These are phyloP conservation scores for Diaporthe caulivora DNA, from an alignment of 2,329 filamentous ascomycete species.

Conservation along the genomic window DNA sequence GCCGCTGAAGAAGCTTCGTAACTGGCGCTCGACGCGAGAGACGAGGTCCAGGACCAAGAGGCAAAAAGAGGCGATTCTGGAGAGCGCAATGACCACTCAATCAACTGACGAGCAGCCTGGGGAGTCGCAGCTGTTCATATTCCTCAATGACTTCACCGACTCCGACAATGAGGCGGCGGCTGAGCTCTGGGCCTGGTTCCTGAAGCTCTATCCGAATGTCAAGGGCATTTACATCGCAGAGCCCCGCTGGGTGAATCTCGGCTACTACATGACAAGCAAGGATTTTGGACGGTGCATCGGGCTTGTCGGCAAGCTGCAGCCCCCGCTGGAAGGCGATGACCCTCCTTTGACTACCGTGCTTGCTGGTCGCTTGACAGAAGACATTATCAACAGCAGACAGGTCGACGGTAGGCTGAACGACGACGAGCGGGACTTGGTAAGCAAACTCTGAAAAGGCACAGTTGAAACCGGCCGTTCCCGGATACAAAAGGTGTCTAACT, in stretches of 20 bases:
- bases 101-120: neutral
- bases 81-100: constrained; percentile 33
- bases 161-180: constrained; percentile 38
- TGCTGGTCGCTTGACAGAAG: constrained; percentile 31
- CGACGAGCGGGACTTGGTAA: constrained; percentile 31
- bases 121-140: constrained; percentile 27
- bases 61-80: constrained; percentile 24
- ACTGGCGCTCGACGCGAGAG: constrained; percentile 34
- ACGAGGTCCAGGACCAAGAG: constrained; percentile 35
- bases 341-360: constrained; percentile 34
- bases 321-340: constrained; percentile 17
- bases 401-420: constrained; percentile 20
- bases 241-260: constrained; percentile 38
- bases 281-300: constrained; percentile 32
- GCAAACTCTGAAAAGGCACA: neutral
- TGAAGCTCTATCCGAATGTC: constrained; percentile 12
- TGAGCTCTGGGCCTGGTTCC: constrained; percentile 31
- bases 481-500: neutral
- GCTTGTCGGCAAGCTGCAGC: constrained; percentile 26
- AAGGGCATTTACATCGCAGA: constrained; percentile 39
- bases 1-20: constrained; percentile 35
- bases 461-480: neutral
- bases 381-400: constrained; percentile 16
- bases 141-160: constrained; percentile 39
- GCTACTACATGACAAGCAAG: constrained; percentile 37